These are phyloP conservation scores for Coniferiporia weirii DNA, from an alignment of 1,284 basidiomycete species.

Conservation along the genomic window DNA sequence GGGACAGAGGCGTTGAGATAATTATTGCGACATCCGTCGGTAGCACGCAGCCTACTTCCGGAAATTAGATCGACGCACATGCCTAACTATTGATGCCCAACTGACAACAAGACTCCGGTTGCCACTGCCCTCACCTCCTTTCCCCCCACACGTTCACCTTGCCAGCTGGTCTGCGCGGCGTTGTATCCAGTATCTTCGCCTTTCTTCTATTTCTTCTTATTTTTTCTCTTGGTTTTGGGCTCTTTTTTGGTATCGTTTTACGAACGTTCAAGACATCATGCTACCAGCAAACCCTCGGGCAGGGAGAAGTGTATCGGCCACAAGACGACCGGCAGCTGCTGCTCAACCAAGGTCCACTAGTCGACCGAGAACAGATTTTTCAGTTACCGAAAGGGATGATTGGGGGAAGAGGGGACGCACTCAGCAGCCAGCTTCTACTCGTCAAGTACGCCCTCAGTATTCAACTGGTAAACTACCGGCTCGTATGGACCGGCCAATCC, in stretches of 20 bases:
- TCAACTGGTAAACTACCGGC: constrained; percentile 24
- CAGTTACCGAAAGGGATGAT: neutral
- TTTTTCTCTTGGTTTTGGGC: neutral
- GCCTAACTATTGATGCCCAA: neutral
- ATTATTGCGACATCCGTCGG: constrained; percentile 2
- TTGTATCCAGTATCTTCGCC: neutral
- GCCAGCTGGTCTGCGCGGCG: constrained; percentile 26
- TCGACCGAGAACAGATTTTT: constrained; percentile 4
- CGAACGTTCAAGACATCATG: constrained; percentile 2
- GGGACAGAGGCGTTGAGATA: neutral
- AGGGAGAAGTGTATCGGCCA: constrained; percentile 3
- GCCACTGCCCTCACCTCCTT: constrained; percentile 8
- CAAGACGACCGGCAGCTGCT: constrained; percentile 1
- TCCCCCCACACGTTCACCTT: constrained; percentile 8
- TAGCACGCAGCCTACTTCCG: neutral
- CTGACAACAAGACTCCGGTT: neutral
- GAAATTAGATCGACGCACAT: constrained; percentile 7
- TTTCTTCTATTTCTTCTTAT: neutral
- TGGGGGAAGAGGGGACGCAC: constrained; percentile 1
- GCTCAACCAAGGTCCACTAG: constrained; percentile 13
- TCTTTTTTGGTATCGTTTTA: neutral
- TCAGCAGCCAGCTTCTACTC: constrained; percentile 6
- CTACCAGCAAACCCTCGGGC: constrained; percentile 17
- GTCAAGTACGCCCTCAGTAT: constrained; percentile 26
- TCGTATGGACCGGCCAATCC: constrained; percentile 1